These are phyloP conservation scores for Fusarium lateritium DNA, from an alignment of 2,329 filamentous ascomycete genomes.

Conservation along the genomic window DNA sequence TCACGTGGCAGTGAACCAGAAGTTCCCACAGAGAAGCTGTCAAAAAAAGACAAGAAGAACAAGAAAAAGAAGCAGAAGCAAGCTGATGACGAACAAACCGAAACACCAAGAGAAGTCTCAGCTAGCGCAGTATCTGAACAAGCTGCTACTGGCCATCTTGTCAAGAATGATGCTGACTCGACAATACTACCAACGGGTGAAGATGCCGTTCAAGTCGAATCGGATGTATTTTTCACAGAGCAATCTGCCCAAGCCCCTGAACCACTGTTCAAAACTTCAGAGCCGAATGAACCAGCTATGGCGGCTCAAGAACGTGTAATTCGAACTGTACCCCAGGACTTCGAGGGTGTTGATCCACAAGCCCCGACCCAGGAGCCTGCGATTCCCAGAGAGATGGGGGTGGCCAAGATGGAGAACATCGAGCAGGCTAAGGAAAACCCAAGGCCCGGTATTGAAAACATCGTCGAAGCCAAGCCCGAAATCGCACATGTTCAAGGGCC, in stretches of 20 bases:
- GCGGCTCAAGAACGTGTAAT: neutral
- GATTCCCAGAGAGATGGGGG: neutral
- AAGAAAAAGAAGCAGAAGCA: constrained; percentile 51
- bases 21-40: constrained; percentile 10
- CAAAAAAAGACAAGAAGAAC: constrained; percentile 53
- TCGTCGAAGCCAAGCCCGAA: neutral
- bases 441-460: neutral
- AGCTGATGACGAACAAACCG: constrained; percentile 4
- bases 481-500: neutral
- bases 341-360: neutral
- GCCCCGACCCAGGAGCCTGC: neutral
- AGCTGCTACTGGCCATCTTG: neutral
- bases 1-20: constrained; percentile 1
- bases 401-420: neutral
- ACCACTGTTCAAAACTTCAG: neutral
- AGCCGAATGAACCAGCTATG: neutral
- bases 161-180: neutral
- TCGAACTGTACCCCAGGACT: neutral
- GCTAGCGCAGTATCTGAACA: neutral
- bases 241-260: constrained; percentile 1
- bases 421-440: neutral
- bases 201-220: neutral
- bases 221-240: neutral
- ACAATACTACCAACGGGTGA: neutral
- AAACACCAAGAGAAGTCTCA: neutral